These are phyloP conservation scores for Luffa acutangula DNA, from an alignment of 306 rosid genomes.

Conservation along the genomic window DNA sequence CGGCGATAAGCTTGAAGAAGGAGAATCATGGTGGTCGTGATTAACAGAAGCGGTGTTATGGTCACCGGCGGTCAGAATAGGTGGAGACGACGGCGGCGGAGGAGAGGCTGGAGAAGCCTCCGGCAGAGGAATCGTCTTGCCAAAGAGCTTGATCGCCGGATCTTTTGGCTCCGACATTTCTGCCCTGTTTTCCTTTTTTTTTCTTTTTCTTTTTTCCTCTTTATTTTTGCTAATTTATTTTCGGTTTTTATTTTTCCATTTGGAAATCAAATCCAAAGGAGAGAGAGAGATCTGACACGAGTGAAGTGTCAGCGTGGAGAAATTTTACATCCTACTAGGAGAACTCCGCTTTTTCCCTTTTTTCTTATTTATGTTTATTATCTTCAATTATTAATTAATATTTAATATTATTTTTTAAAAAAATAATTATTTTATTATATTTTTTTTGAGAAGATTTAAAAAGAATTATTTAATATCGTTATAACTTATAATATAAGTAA, in stretches of 20 bases:
- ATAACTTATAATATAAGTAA: background rate
- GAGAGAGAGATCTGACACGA: slow-evolving; percentile 10
- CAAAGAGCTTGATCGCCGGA: slow-evolving; percentile 62
- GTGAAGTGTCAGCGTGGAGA: slow-evolving; percentile 8
- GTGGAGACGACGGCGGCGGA: background rate
- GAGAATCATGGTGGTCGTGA: slow-evolving; percentile 20
- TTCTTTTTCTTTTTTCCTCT: background rate
- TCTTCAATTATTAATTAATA: background rate
- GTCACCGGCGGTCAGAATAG: background rate
- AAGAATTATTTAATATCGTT: background rate
- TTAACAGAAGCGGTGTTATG: background rate
- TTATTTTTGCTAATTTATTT: background rate
- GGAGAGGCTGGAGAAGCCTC: slow-evolving; percentile 18
- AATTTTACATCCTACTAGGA: background rate
- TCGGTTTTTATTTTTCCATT: background rate
- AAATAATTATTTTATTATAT: too few species aligned
- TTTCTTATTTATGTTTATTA: background rate
- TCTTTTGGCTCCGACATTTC: slow-evolving; percentile 44
- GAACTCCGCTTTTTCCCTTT: background rate
- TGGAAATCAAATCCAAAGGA: background rate
- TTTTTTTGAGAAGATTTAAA: too few species aligned
- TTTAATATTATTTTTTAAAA: background rate
- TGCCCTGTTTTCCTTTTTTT: background rate
- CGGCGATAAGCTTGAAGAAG: slow-evolving; percentile 18
- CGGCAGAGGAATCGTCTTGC: slow-evolving; percentile 42